Evolutionary conservation across 495 filamentous ascomycete species (phyloP).

Genomic region (Parathielavia appendiculata): DNA sequence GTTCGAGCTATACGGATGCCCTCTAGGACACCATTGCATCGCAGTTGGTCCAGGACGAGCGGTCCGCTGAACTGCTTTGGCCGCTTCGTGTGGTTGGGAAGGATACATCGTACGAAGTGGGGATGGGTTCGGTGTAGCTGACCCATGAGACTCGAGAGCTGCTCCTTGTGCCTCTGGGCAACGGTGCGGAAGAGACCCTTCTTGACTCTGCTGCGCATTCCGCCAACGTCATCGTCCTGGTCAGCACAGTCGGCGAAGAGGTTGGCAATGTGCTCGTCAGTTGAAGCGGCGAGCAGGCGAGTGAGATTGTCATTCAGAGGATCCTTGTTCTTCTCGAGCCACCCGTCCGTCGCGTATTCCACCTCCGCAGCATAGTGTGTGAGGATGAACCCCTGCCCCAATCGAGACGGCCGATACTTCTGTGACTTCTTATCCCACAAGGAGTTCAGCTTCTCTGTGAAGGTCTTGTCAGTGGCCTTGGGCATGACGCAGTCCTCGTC

Average conservation of each 20-base stretch:
- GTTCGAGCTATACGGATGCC: slow-evolving; percentile 96
- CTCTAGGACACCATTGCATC: slow-evolving; percentile 98
- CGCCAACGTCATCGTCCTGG: slow-evolving; percentile 57
- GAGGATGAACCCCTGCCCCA: slow-evolving; percentile 91
- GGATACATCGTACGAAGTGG: slow-evolving; percentile 96
- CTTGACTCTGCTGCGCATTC: slow-evolving; percentile 79
- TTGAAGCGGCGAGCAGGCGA: slow-evolving; percentile 74
- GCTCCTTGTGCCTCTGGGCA: slow-evolving; percentile 96
- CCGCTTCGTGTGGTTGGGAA: slow-evolving; percentile 98
- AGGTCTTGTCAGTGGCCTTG: slow-evolving; percentile 93
- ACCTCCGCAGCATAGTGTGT: slow-evolving; percentile 98
- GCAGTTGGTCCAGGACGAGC: slow-evolving; percentile 88
- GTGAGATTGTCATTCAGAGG: slow-evolving; percentile 96
- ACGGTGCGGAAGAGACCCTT: slow-evolving; percentile 97
- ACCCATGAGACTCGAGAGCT: slow-evolving; percentile 89
- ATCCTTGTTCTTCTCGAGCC: slow-evolving; percentile 99
- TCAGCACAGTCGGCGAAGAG: slow-evolving; percentile 88
- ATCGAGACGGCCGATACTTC: slow-evolving; percentile 84
- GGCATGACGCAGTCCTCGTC: slow-evolving; percentile 99
- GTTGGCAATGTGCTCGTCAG: slow-evolving; percentile 73
- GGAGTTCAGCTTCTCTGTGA: slow-evolving; percentile 94
- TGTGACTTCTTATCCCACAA: slow-evolving; percentile 94
- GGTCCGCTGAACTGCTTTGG: slow-evolving; percentile 86
- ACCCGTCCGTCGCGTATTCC: slow-evolving; percentile 90
- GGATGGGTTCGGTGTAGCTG: slow-evolving; percentile 94